These are phyloP conservation scores for Phylloporus rhodoxanthus DNA, from an alignment of 768 basidiomycete genomes.

Conservation along the genomic window DNA sequence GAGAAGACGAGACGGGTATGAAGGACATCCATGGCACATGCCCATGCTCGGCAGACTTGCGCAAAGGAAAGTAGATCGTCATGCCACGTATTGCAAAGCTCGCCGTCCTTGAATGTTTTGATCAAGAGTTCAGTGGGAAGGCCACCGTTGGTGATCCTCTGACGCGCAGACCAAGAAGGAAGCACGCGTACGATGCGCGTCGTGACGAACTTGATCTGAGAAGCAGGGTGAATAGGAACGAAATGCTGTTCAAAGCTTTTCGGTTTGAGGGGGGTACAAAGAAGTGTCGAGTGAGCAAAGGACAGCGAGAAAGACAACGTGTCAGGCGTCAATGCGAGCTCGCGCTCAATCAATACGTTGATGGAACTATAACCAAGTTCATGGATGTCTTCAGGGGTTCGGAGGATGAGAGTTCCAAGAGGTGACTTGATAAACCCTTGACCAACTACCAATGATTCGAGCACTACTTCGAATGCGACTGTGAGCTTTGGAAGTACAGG, in stretches of 20 bases:
- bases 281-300: slow-evolving; percentile 20
- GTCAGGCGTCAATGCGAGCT: slow-evolving; percentile 12
- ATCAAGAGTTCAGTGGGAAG: slow-evolving; percentile 21
- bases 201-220: slow-evolving; percentile 15
- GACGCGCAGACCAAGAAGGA: slow-evolving; percentile 1
- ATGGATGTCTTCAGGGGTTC: slow-evolving; percentile 2
- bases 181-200: slow-evolving; percentile 20
- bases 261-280: slow-evolving; percentile 7
- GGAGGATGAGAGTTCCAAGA: slow-evolving; percentile 12
- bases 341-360: slow-evolving; percentile 12
- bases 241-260: slow-evolving; percentile 1
- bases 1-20: slow-evolving; percentile 14
- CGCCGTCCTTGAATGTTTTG: slow-evolving; percentile 15
- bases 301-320: slow-evolving; percentile 16
- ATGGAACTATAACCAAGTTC: slow-evolving; percentile 5
- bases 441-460: not conserved
- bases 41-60: slow-evolving; percentile 21
- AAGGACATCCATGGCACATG: slow-evolving; percentile 20
- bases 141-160: slow-evolving; percentile 2
- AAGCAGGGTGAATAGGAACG: slow-evolving; percentile 4
- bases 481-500: slow-evolving; percentile 17
- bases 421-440: slow-evolving; percentile 1
- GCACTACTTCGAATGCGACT: slow-evolving; percentile 17
- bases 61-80: slow-evolving; percentile 22
- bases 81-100: slow-evolving; percentile 17